phyloP scores from a whole-genome alignment of 2,329 filamentous ascomycete species.

The Pseudopithomyces chartarum region DNA sequence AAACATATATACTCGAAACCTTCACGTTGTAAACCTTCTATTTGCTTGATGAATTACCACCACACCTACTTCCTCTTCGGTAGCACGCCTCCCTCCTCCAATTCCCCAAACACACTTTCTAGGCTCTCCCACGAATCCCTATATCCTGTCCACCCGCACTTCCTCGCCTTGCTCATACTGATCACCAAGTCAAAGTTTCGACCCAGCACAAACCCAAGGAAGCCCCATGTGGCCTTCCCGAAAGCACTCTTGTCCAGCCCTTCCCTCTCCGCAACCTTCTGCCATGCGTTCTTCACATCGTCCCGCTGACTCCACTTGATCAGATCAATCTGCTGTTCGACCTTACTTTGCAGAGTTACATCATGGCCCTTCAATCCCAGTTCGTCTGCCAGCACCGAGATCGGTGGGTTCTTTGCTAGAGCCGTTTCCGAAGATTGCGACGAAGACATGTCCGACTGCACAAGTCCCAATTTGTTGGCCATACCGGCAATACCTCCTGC shows the following conservation, averaged over 20 bases:
- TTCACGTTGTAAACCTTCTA: neutral
- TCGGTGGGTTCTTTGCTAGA: constrained; percentile 33
- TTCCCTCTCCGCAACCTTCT: constrained; percentile 39
- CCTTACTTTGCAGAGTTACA: constrained; percentile 20
- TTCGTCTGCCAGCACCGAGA: constrained; percentile 23
- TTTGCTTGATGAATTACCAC: neutral
- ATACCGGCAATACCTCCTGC: neutral
- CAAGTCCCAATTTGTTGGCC: neutral
- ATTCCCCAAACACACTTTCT: constrained; percentile 40
- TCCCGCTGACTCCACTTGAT: constrained; percentile 48
- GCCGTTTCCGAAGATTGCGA: constrained; percentile 3
- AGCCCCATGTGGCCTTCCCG: constrained; percentile 53
- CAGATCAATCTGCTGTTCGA: constrained; percentile 49
- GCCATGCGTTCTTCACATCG: constrained; percentile 49
- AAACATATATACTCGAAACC: neutral
- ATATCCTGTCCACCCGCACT: constrained; percentile 51
- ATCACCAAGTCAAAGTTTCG: constrained; percentile 49
- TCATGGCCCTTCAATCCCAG: constrained; percentile 16
- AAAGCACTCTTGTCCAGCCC: constrained; percentile 46
- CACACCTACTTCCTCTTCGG: constrained; percentile 6
- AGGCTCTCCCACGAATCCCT: constrained; percentile 44
- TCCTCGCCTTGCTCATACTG: constrained; percentile 54
- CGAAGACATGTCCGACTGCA: neutral
- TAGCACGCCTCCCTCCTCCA: constrained; percentile 36
- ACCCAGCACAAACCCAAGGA: constrained; percentile 51